Conservation (phyloP, 129 eudicot genomes). For the Cynara cardunculus region DNA sequence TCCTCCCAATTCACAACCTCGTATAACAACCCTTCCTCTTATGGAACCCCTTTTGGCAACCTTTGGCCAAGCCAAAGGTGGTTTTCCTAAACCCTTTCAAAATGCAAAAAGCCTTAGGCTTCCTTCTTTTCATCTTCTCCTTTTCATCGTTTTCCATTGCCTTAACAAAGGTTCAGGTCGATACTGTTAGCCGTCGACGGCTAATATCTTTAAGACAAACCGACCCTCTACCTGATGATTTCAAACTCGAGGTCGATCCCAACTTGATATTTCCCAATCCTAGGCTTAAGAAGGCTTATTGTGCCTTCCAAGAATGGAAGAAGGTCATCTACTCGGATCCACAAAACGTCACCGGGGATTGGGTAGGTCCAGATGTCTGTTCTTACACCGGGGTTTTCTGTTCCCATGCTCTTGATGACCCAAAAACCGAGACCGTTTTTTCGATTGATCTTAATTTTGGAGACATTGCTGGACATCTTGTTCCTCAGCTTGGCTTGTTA, state of each 20-base stretch:
- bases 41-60: constrained; percentile 38
- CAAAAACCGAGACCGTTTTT: constrained; percentile 46
- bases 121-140: constrained; percentile 33
- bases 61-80: constrained; percentile 41
- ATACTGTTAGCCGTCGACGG: constrained; percentile 36
- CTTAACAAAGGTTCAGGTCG: constrained; percentile 30
- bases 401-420: constrained; percentile 47
- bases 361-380: constrained; percentile 80
- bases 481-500: constrained; percentile 55
- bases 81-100: constrained; percentile 33
- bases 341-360: constrained; percentile 41
- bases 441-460: constrained; percentile 61
- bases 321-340: constrained; percentile 73
- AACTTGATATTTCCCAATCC: constrained; percentile 35
- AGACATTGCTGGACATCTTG: constrained; percentile 86
- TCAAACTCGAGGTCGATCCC: constrained; percentile 27
- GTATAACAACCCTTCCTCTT: constrained; percentile 32
- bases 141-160: constrained; percentile 31
- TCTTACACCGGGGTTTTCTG: constrained; percentile 60
- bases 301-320: constrained; percentile 78
- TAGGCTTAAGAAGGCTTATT: constrained; percentile 53
- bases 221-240: constrained; percentile 25
- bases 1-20: constrained; percentile 21
- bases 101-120: constrained; percentile 48
- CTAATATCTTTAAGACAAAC: constrained; percentile 14